Base-by-base conservation (phyloP, 2,329 filamentous ascomycete genomes). In the Aspergillus fumigatus region DNA sequence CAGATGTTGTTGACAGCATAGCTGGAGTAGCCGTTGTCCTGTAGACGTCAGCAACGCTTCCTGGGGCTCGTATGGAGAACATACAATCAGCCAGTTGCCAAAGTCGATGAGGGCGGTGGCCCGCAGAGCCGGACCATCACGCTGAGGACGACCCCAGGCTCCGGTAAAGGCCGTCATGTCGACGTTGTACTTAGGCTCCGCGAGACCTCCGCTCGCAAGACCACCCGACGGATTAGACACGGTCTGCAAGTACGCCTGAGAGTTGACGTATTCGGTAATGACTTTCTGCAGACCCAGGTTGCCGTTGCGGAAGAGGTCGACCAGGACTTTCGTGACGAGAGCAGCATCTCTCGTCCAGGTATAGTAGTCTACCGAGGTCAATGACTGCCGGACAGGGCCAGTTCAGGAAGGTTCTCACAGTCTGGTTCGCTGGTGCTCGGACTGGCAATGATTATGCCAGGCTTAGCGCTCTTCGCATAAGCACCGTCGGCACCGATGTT, bases 321-420 rank as follows among this genome's bases (percentile, higher is more conserved):
- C 77, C 17, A 92, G 73, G 25, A 78, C 77, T 74, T 90, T 90
- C 75, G 88, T 84, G 2, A 85, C 84, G 29, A 92, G 78, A 25
- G 86, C 87, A 17, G 87, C 82, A 70, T 93, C 89, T 66, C 89
- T 79, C 1, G 86, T 90, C 89, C 89, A 93, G 1, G 88, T 90
- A 67, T 85, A 92, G 67, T 82, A 92, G 71, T 92, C 88, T 90
- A n/a, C 7, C 40, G 2, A 47, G 8, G 14, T 52, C 49, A 52
- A 38, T 27, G 23, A 55, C 17, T 51, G 21, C 29, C 27, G 17
- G n/a, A 21, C 4, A 21, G 10, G 19, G n/a, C 70, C 7, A 19
- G 11, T 26, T 14, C 25, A 11, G 25, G 19, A 70, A 6, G 10
- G 41, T 11, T 3, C 77, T 67, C 64, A 83, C 82, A 86, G 62